Evolutionary conservation across 306 rosid genomes (phyloP).

Genomic region (Macrotyloma uniflorum): DNA sequence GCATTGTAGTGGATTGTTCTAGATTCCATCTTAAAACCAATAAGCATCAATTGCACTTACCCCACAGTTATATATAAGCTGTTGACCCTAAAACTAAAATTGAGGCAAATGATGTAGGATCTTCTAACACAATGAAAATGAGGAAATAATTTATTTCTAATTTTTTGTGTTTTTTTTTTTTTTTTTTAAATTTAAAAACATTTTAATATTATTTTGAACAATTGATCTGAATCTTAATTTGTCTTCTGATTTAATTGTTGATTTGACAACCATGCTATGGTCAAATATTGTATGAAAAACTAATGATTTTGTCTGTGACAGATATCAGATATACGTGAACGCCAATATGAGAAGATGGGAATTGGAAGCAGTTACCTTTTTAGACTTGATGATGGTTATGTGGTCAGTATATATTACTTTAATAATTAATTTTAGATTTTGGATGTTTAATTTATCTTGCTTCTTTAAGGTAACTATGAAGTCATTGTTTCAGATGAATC

Average conservation of each 20-base stretch:
- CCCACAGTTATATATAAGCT: too few relatives aligned
- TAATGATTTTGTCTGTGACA: slow-evolving; percentile 36
- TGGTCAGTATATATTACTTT: slow-evolving; percentile 71
- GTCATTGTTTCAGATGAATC: slow-evolving; percentile 8
- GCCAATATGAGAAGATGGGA: slow-evolving; percentile 91
- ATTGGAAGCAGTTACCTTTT: slow-evolving; percentile 98
- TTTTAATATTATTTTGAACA: background rate
- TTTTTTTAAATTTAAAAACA: background rate
- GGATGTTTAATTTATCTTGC: background rate
- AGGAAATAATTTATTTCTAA: background rate
- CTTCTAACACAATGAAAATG: background rate
- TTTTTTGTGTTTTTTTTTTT: background rate
- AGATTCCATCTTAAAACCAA: too few relatives aligned
- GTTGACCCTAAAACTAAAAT: too few relatives aligned
- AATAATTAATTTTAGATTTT: slow-evolving; percentile 10
- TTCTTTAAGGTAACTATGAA: slow-evolving; percentile 11
- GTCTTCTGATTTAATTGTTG: slow-evolving; percentile 1
- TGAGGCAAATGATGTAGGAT: background rate
- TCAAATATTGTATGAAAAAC: background rate
- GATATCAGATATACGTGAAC: slow-evolving; percentile 97
- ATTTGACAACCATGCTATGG: background rate
- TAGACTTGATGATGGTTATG: slow-evolving; percentile 96
- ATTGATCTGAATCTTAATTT: slow-evolving; percentile 27
- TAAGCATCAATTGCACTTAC: too few relatives aligned
- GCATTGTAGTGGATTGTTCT: background rate